Percentiles rank a stretch among this genome's conserved stretches.
Evolutionary conservation across 176 grass and related monocot species (phyloP).

Genomic region (Melocanna baccifera): DNA sequence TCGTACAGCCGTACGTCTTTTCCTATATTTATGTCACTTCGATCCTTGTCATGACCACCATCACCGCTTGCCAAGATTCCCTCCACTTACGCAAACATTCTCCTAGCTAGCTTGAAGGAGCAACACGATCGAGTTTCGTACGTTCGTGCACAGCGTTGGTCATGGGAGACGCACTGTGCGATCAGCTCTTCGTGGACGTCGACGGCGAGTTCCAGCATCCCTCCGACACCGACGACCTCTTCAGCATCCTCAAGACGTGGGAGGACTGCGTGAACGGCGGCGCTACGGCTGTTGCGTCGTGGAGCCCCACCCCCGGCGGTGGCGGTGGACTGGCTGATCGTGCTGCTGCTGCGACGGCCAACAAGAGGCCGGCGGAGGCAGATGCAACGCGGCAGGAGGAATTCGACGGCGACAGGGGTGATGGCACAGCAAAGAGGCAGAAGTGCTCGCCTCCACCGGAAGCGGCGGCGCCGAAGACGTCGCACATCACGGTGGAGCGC

Average conservation of each 20-base stretch:
- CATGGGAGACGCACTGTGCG: slow-evolving; percentile 49
- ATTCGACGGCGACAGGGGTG: not conserved
- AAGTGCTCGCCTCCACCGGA: not conserved
- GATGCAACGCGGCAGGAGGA: not conserved
- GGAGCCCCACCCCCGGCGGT: not conserved
- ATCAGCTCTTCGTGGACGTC: slow-evolving; percentile 43
- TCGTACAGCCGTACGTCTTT: slow-evolving; percentile 1
- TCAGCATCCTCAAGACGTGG: slow-evolving; percentile 67
- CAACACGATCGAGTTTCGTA: not conserved
- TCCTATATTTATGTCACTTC: slow-evolving; percentile 36
- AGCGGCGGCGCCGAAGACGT: slow-evolving; percentile 9
- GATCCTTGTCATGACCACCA: slow-evolving; percentile 23
- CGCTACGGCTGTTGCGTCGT: not conserved
- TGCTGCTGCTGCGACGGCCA: not conserved
- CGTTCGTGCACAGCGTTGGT: not conserved
- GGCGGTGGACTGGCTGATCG: not conserved
- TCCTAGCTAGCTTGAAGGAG: not conserved
- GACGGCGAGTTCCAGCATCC: slow-evolving; percentile 29
- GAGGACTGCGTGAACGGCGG: slow-evolving; percentile 45
- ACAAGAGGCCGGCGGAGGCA: not conserved
- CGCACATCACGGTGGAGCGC: slow-evolving; percentile 79
- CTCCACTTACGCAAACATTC: not conserved
- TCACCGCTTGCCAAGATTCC: slow-evolving; percentile 5
- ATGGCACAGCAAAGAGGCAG: slow-evolving; percentile 21
- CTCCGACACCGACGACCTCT: slow-evolving; percentile 47